Conservation (phyloP, 202 grass and related monocot genomes). For the Setaria viridis region DNA sequence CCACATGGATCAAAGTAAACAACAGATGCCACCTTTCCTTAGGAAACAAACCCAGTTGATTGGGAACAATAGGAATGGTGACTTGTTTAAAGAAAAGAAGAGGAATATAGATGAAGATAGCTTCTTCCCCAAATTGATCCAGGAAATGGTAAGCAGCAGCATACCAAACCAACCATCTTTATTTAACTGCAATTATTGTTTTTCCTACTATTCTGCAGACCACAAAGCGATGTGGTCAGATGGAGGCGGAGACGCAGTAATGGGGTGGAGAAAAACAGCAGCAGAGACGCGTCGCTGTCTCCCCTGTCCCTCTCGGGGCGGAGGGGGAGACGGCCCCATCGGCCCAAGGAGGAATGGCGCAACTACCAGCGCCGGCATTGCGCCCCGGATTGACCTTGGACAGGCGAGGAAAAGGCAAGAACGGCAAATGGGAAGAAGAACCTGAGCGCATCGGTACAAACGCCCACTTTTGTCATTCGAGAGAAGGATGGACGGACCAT, state of each 20-base stretch:
- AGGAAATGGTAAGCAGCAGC: conserved; percentile 36
- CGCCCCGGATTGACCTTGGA: conserved; percentile 45
- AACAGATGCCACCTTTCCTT: conserved; percentile 26
- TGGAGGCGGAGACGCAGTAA: conserved; percentile 36
- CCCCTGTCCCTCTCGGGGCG: conserved; percentile 47
- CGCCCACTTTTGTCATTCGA: conserved; percentile 20
- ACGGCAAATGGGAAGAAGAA: conserved; percentile 1
- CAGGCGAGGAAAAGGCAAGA: conserved; percentile 6
- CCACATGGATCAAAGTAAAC: conserved; percentile 40
- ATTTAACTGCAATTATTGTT: conserved; percentile 24
- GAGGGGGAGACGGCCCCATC: conserved; percentile 31
- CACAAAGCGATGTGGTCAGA: conserved; percentile 32
- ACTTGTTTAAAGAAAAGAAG: neutral
- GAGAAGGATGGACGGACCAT: neutral
- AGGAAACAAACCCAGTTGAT: conserved; percentile 34
- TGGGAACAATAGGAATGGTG: neutral
- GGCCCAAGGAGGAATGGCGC: conserved; percentile 42
- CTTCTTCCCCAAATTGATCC: conserved; percentile 20
- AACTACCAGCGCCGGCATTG: conserved; percentile 62
- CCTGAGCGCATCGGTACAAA: conserved; percentile 30
- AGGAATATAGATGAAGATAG: conserved; percentile 13
- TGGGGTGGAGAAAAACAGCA: conserved; percentile 46
- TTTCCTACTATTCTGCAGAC: conserved; percentile 26
- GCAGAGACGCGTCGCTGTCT: conserved; percentile 50
- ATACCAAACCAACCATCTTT: conserved; percentile 3